Evolutionary conservation across 331 rosid genomes (phyloP).

Genomic region (Quercus tomentella): DNA sequence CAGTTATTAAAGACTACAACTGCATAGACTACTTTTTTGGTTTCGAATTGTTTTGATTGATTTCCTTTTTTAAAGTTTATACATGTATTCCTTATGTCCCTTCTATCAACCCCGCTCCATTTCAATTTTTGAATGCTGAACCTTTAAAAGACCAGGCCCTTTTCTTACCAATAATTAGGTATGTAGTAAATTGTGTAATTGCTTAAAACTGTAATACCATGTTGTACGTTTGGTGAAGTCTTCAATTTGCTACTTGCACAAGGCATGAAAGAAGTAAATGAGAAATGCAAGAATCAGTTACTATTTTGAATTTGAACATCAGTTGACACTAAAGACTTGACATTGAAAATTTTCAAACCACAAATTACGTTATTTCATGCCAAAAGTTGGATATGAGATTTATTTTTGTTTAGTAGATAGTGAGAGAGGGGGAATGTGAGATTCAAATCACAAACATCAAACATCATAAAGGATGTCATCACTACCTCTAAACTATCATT

Average conservation of each 20-base stretch:
- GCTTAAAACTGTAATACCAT: too few species aligned
- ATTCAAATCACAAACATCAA: too few species aligned
- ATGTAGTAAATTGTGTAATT: neutral
- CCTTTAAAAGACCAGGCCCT: neutral
- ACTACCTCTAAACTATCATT: too few species aligned
- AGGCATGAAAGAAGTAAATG: constrained; percentile 17
- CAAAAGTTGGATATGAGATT: too few species aligned
- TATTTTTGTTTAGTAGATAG: too few species aligned
- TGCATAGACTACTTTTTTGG: constrained; percentile 23
- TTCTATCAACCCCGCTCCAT: constrained; percentile 9
- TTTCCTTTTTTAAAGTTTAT: constrained; percentile 13
- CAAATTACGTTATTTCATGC: neutral
- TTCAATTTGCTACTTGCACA: constrained; percentile 8
- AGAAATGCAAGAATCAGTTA: neutral
- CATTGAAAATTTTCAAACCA: too few species aligned
- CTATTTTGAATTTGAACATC: constrained; percentile 37
- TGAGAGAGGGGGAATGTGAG: too few species aligned
- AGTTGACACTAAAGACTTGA: neutral
- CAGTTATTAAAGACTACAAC: constrained; percentile 26
- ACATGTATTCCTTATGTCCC: neutral
- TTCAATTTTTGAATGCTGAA: constrained; percentile 28
- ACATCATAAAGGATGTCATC: too few species aligned
- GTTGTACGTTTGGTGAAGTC: neutral
- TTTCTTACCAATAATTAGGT: neutral
- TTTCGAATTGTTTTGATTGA: constrained; percentile 19